A percentile compares a stretch with the other conserved stretches of the same genome.
These are phyloP conservation scores for Aeschynomene evenia DNA, from an alignment of 306 rosid species.

Conservation along the genomic window DNA sequence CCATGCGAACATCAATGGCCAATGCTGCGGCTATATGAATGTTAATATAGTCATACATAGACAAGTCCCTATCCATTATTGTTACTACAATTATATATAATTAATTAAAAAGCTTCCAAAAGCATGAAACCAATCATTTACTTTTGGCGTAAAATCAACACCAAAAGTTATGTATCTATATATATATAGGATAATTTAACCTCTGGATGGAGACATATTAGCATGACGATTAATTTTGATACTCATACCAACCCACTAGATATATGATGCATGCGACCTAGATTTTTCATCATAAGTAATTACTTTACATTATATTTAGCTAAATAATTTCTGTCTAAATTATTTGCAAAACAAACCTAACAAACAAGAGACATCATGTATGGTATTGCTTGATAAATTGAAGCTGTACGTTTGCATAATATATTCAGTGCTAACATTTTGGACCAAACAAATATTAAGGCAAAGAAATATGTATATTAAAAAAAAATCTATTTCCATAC, in stretches of 20 bases:
- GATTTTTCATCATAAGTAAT: background rate
- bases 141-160: conserved; percentile 34
- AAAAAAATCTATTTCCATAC: too few relatives aligned
- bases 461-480: too few relatives aligned
- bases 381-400: background rate
- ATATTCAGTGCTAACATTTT: background rate
- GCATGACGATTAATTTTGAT: background rate
- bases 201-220: conserved; percentile 5
- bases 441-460: background rate
- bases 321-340: background rate
- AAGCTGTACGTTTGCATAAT: background rate
- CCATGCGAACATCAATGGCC: background rate
- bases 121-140: conserved; percentile 30
- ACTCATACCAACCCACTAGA: conserved; percentile 18
- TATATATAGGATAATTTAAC: background rate
- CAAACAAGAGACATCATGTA: background rate
- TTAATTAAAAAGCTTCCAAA: conserved; percentile 21
- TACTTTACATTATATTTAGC: background rate
- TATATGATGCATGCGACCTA: background rate
- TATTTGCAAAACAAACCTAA: background rate
- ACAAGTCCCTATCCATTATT: background rate
- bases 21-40: background rate
- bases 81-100: background rate
- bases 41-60: background rate
- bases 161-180: background rate